Conservation (phyloP, 208 protist genomes). For the Sergeia podlipaevii region DNA sequence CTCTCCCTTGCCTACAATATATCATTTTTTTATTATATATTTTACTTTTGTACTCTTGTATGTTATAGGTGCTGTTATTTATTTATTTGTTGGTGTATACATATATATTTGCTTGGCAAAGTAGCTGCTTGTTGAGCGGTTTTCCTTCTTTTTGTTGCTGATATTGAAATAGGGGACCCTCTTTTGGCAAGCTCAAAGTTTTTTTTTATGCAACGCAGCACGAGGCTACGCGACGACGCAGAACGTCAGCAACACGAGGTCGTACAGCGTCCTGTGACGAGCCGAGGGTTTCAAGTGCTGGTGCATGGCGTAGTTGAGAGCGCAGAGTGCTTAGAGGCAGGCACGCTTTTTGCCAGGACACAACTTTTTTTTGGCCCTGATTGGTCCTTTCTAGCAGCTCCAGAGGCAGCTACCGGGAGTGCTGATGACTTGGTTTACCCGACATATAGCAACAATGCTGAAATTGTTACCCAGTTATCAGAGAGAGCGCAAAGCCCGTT, state of each 20-base stretch:
- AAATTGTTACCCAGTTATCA: slow-evolving; percentile 82
- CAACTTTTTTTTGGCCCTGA: slow-evolving; percentile 77
- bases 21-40: slow-evolving; percentile 10
- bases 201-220: slow-evolving; percentile 11
- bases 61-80: neutral
- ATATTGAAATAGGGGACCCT: too few species aligned
- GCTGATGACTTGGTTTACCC: slow-evolving; percentile 31
- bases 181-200: neutral
- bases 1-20: neutral
- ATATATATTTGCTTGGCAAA: slow-evolving; percentile 10
- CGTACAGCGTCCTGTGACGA: slow-evolving; percentile 9
- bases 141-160: too few species aligned
- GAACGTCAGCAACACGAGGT: neutral
- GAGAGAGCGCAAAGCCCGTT: slow-evolving; percentile 48
- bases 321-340: slow-evolving; percentile 65
- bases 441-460: slow-evolving; percentile 64
- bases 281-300: slow-evolving; percentile 65
- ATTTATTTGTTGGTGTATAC: neutral
- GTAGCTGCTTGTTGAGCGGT: too few species aligned
- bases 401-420: neutral
- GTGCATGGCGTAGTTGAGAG: slow-evolving; percentile 78
- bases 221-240: neutral
- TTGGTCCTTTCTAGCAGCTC: slow-evolving; percentile 54
- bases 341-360: slow-evolving; percentile 72
- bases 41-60: neutral